Evolutionary conservation across 805 yeast genomes (phyloP), one percentile per base, ranked within the genome.

Genomic region (Spathaspora passalidarum): DNA sequence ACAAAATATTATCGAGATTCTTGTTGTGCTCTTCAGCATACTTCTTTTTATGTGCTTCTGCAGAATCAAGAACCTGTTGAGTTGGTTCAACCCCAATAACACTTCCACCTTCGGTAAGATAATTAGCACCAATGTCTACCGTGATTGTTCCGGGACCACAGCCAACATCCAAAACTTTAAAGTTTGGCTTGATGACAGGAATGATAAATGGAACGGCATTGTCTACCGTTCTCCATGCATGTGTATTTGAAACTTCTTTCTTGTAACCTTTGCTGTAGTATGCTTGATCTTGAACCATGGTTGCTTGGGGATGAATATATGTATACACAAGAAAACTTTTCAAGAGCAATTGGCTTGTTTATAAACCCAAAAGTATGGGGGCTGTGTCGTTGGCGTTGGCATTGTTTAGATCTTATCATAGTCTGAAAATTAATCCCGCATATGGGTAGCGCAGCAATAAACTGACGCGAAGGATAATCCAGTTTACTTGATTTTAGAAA

Each of bases 131-230:
- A 18, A 71, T 47, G 44, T 63, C 73, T 3, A 50, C 39, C 2
- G 72, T 66, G 32, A 72, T 70, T 4, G 73, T 56, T 0, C 75
- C 76, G 2, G 75, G 75, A 0, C 77, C 77, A 51, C 69, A 62
- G 5, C 76, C 76, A 17, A 72, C 72, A 48, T 72, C 77, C n/a
- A 72, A 60, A 8, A 71, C 50, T 32, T 50, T 48, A 29, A 53
- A 52, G 13, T 53, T 52, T 6, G 59, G 52, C 46, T 63, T 55
- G 21, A 70, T 36, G 23, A 59, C 51, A 3, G 63, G 61, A n/a
- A 63, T 40, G 43, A 66, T 45, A 47, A 52, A 63, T 1, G 50
- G 52, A 2, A 60, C 51, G 5, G 65, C 60, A 44, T 61, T 66
- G 6, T 50, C 54, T 6, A 62, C 71, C 5, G 57, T 61, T 49